Evolutionary conservation across 345 rosid species (phyloP), one percentile per base, ranked within the genome.

Genomic region (Ceriops zippeliana): DNA sequence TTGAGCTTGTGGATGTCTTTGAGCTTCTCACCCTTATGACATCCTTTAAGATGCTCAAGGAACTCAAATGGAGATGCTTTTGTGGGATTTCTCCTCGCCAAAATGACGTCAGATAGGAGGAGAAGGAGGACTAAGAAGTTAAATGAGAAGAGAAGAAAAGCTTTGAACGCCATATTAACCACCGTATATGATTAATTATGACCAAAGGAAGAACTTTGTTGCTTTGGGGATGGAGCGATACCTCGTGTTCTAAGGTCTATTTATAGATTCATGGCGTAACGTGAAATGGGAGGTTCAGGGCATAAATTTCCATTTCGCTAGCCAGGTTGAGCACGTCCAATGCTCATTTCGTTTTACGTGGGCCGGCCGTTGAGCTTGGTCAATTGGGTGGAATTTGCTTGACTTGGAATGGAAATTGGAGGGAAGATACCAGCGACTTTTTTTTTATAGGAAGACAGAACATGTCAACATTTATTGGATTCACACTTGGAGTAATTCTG

Each of bases 21-120:
- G 26, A 73, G 17, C 3, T 64, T 78, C 21, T 78, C 80, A 4
- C 83, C 84, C 59, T 76, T 72, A 27, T 70, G 75, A 32, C 78
- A 70, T 13, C 86, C 88, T 49, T 76, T 15, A 2, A 81, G 75
- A 7, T 70, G 69, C 6, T 77, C 58, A 10, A 81, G 27, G 65
- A 81, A 80, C 22, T 37, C 77, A 15, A 76, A 68, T 30, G 85
- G 64, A 1, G 78, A 52, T 13, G 20, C 5, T 4, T 5, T 58
- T 2, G 66, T 0, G 20, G 9, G 8, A 8, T 47, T 6, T 32
- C 64, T 1, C 2, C 5, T 7, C 3, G 58, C 66, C 5, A 7
- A 53, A 35, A 17, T 27, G 7, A 65, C 13, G 1, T 42, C 56
- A 9, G 59, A 34, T 0, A 71, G 26, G 24, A 30, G 51, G 35